Base-by-base conservation (phyloP, 805 yeast species). In the Yarrowia osloensis region DNA sequence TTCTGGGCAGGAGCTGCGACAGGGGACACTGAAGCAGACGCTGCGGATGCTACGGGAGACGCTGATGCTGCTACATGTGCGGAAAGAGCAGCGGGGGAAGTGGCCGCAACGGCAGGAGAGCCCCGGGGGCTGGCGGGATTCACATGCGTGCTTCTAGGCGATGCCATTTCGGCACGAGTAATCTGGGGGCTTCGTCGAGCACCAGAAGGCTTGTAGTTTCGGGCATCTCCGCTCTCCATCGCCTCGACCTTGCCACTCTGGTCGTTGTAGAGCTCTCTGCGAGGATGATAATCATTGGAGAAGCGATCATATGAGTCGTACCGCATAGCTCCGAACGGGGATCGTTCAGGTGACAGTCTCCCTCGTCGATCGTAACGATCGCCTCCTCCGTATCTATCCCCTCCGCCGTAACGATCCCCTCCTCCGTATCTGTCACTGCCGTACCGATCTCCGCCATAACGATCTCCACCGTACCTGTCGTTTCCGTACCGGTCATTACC, bases 201-300 rank as follows among this genome's bases (percentile, higher is more conserved):
- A 11, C 52, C 33, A 21, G 39, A 33, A 24, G 29, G 22, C 28
- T 46, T 50, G 55, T 33, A 50, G 44, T 54, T 29, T 26, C 52
- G 44, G 5, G 52, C 68, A 13, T 39, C 67, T 0, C 66, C 47
- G 5, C 61, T 31, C 35, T 68, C 63, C 31, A 65, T 68, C 13
- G 71, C 65, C 67, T 73, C 75, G 22, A 70, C 65, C 68, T 67
- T 68, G 22, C 74, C 73, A 24, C 70, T 69, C 24, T 66, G 61
- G 9, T 71, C 72, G 65, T 72, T 71, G 67, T 67, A 73, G 21
- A 73, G 69, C 67, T 73, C 75, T 62, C 70, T 70, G 15, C 70
- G 68, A 9, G 73, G 54, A 31, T 72, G 72, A 54, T 67, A 68
- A 42, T 72, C 74, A 26, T 70, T 70, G 61, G 71, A 72, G 52